Evolutionary conservation across 768 basidiomycete genomes (phyloP), one percentile per base, ranked within the genome.

Genomic region (Cystobasidiopsis lactophilus): DNA sequence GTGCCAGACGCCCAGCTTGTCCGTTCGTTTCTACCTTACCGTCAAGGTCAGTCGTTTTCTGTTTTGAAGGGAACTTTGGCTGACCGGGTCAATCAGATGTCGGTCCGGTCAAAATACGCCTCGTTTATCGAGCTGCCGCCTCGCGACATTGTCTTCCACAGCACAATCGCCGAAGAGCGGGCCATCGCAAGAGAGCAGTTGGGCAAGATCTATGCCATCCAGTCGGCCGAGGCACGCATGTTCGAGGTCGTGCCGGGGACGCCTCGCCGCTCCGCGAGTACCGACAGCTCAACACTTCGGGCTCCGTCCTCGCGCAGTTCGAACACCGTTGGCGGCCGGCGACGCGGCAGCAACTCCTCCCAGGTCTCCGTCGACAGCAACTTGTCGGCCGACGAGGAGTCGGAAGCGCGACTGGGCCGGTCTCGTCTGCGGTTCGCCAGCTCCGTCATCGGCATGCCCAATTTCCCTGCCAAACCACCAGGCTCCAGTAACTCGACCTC

Each of bases 21-120:
- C 74, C 50, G 74, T 83, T 50, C 74, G 73, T 63, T 86, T 82
- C 65, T 77, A 78, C 64, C 68, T 79, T 59, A 74, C 76, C 41
- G 70, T 78, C 58, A 81, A 80, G 74, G 78, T 82, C 52, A 58
- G 59, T 58, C 39, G 33, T 16, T 14, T 40, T 26, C 37, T n/a
- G 10, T 19, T 5, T 46, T 19, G 21, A 14, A n/a, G 3, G 10
- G 5, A 13, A 24, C n/a, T 9, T 43, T 45, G 41, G 38, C 41
- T 16, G 13, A 3, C 30, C 7, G 27, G 18, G 10, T 48, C 14
- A 21, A 21, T 1, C 38, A 53, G 48, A 29, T 57, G 19, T 23
- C 27, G 19, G 30, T 46, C 38, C 35, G 40, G 27, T n/a, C 16
- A 18, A 29, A 40, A 11, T 37, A 27, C 5, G 46, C 19, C 31